These are phyloP conservation scores for Diaporthe helianthi DNA, from an alignment of 2,329 filamentous ascomycete species.

Conservation along the genomic window DNA sequence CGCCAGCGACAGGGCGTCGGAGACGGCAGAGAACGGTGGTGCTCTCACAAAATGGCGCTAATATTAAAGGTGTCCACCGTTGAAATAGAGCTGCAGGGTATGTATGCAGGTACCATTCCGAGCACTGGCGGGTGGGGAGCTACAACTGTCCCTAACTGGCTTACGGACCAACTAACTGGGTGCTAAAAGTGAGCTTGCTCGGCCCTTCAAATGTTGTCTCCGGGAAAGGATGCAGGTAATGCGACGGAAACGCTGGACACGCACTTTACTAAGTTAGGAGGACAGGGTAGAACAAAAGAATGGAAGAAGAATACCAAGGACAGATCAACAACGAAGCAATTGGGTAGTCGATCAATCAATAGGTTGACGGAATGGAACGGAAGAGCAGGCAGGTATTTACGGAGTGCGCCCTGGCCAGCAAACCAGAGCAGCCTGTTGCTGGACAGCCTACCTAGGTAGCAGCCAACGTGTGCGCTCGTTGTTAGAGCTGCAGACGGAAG, in stretches of 20 bases:
- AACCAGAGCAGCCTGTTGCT: neutral
- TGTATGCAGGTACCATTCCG: slow-evolving; percentile 18
- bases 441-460: too few relatives aligned
- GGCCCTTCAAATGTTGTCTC: too few relatives aligned
- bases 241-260: neutral
- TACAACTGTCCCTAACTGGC: slow-evolving; percentile 10
- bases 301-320: neutral
- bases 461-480: too few relatives aligned
- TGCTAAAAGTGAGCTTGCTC: neutral
- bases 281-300: neutral
- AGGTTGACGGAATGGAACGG: neutral
- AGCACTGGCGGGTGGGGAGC: neutral
- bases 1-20: neutral
- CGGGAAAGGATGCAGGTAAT: neutral
- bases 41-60: slow-evolving; percentile 19
- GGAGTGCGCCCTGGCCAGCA: neutral
- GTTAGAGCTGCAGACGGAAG: neutral
- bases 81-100: slow-evolving; percentile 23
- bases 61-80: slow-evolving; percentile 24
- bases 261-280: neutral
- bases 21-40: slow-evolving; percentile 16
- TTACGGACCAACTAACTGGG: neutral
- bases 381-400: neutral
- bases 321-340: neutral
- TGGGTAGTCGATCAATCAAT: neutral